A percentile compares a stretch with the other conserved stretches of the same genome.
phyloP scores from a whole-genome alignment of 2,329 filamentous ascomycete species.

The Didymella arachidicola region DNA sequence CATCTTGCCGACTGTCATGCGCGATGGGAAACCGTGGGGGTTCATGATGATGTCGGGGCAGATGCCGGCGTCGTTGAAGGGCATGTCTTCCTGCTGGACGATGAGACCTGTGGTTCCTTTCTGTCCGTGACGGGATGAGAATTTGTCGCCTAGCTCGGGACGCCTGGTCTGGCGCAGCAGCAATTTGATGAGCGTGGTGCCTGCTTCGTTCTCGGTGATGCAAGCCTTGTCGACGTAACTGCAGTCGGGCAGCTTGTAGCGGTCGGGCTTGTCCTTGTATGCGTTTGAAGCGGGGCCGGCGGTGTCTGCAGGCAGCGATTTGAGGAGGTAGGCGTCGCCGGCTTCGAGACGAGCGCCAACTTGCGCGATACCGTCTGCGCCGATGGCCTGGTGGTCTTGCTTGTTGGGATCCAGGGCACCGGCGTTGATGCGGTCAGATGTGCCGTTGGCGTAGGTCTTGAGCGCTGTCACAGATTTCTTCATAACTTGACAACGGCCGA shows the following conservation, averaged over 20 bases:
- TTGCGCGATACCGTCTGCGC: conserved; percentile 85
- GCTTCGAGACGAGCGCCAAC: conserved; percentile 81
- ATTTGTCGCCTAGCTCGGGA: conserved; percentile 97
- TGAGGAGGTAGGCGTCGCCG: conserved; percentile 90
- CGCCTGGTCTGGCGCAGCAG: conserved; percentile 95
- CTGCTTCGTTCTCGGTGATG: conserved; percentile 85
- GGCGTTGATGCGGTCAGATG: conserved; percentile 63
- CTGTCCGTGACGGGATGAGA: conserved; percentile 96
- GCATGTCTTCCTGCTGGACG: conserved; percentile 95
- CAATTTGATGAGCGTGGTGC: conserved; percentile 88
- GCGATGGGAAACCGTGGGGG: conserved; percentile 98
- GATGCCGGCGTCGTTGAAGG: conserved; percentile 88
- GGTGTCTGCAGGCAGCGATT: conserved; percentile 82
- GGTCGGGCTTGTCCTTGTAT: conserved; percentile 71
- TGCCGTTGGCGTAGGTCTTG: conserved; percentile 86
- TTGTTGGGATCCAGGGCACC: conserved; percentile 57
- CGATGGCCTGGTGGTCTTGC: conserved; percentile 71
- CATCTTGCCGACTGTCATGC: conserved; percentile 99
- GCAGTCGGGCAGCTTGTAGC: conserved; percentile 83
- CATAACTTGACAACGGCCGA: conserved; percentile 97
- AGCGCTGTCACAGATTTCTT: conserved; percentile 88
- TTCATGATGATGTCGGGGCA: conserved; percentile 99
- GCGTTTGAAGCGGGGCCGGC: conserved; percentile 72
- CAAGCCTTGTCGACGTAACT: conserved; percentile 96
- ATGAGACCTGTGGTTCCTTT: conserved; percentile 98